Percentiles rank a stretch among this genome's conserved stretches.
These are phyloP conservation scores for Hydnomerulius pinastri DNA, from an alignment of 768 basidiomycete species.

Conservation along the genomic window DNA sequence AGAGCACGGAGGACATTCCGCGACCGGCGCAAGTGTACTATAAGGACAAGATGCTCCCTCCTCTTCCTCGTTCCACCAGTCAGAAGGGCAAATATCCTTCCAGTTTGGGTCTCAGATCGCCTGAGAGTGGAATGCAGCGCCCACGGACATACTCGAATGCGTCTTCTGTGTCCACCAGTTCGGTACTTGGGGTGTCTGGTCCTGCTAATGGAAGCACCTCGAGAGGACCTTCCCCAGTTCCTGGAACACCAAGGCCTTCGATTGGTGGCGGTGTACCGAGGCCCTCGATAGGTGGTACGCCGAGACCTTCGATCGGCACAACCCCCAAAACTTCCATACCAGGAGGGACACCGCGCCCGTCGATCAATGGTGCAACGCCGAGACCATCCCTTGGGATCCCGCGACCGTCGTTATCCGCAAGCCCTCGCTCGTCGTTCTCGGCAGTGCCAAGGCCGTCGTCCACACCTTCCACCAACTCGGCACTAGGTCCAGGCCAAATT, in stretches of 20 bases:
- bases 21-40: slow-evolving; percentile 12
- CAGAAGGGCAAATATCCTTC: slow-evolving; percentile 23
- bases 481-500: slow-evolving; percentile 11
- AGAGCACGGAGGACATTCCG: slow-evolving; percentile 21
- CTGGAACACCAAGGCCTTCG: slow-evolving; percentile 14
- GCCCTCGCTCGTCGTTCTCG: slow-evolving; percentile 12
- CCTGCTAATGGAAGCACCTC: slow-evolving; percentile 5
- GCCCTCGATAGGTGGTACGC: slow-evolving; percentile 2
- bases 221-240: slow-evolving; percentile 10
- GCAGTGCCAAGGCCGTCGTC: slow-evolving; percentile 17
- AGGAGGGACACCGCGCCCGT: slow-evolving; percentile 15
- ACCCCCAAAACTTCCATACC: slow-evolving; percentile 12
- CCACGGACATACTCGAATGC: slow-evolving; percentile 38
- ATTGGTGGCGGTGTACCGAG: neutral
- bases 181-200: slow-evolving; percentile 9
- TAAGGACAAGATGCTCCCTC: slow-evolving; percentile 34
- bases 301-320: slow-evolving; percentile 10
- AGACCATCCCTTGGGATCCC: slow-evolving; percentile 30
- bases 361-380: slow-evolving; percentile 14
- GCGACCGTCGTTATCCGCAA: slow-evolving; percentile 18
- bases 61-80: slow-evolving; percentile 21
- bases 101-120: slow-evolving; percentile 14
- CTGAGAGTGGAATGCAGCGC: slow-evolving; percentile 17
- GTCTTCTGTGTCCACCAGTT: slow-evolving; percentile 25
- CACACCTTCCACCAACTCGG: neutral